These are phyloP conservation scores for Datisca glomerata DNA, from an alignment of 306 rosid genomes.

Conservation along the genomic window DNA sequence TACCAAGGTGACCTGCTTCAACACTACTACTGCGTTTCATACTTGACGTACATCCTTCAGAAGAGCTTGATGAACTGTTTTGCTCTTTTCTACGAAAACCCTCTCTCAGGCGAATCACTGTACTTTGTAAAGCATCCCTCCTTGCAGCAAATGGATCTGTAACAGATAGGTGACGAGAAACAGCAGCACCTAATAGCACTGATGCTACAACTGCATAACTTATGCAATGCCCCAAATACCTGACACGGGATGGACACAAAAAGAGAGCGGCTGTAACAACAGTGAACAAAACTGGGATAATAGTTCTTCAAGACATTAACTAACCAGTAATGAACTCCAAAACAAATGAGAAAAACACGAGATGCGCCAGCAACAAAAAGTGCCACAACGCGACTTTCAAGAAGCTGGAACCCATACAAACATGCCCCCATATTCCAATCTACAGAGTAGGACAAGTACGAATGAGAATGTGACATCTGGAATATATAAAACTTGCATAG, in stretches of 20 bases:
- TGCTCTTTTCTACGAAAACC: conserved; percentile 94
- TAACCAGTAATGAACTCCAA: conserved; percentile 95
- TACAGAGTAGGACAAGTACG: conserved; percentile 24
- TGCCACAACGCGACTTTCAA: conserved; percentile 78
- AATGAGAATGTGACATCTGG: neutral
- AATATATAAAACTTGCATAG: neutral
- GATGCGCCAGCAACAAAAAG: conserved; percentile 91
- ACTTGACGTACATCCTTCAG: conserved; percentile 98
- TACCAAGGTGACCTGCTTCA: conserved; percentile 75
- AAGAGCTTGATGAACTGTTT: conserved; percentile 91
- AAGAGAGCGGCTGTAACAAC: conserved; percentile 15
- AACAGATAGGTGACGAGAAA: conserved; percentile 84
- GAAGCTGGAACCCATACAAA: conserved; percentile 90
- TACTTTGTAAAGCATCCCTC: conserved; percentile 96
- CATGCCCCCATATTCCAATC: conserved; percentile 99
- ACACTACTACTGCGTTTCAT: conserved; percentile 96
- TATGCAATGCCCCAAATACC: conserved; percentile 98
- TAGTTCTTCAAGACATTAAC: conserved; percentile 18
- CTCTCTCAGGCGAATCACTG: conserved; percentile 94
- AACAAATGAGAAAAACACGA: conserved; percentile 93
- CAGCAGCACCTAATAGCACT: conserved; percentile 89
- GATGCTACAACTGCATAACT: conserved; percentile 97
- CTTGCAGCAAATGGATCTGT: conserved; percentile 92
- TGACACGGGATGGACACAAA: conserved; percentile 14
- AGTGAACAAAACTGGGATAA: conserved; percentile 13